Evolutionary conservation across 2,329 filamentous ascomycete genomes (phyloP), one percentile per base, ranked within the genome.

Genomic region (Fusarium haematococcum): DNA sequence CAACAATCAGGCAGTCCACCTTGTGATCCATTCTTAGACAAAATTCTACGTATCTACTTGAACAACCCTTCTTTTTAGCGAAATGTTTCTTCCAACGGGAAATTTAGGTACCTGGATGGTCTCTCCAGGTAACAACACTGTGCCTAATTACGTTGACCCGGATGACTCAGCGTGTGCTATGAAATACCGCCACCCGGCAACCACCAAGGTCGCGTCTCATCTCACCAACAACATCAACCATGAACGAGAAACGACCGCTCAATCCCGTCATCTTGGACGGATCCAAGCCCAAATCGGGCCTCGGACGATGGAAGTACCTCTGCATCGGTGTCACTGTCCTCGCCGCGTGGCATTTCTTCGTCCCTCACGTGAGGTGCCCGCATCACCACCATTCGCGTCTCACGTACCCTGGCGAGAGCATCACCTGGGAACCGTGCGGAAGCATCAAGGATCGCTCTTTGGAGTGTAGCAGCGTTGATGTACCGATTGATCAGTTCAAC

Each of bases 401-500:
- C 23, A 67, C 59, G 7, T 75, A 75, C 11, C 48, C n/a, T 5
- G 73, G 69, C 16, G 73, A 75, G 54, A 68, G 37, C 20, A 59
- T 75, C n/a, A 35, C 59, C 48, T 87, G 85, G 86, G 76, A 79
- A 20, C 64, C 70, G 2, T 87, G 85, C 63, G 86, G 85, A 20
- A 76, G 75, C 13, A 71, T 84, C 32, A 79, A 78, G n/a, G 80
- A 80, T 25, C 81, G 79, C 4, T 70, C 80, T 11, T 68, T 87
- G 11, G 85, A 87, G 69, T 87, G 86, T 71, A 81, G 81, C 71
- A 81, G 77, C n/a, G 80, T 87, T 7, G 70, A 83, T 4, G 86
- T 87, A 7, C 86, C 86, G 0, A 83, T 87, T 79, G 84, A 88
- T 67, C 86, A 88, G 33, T 87, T 86, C 72, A 79, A 80, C 71